Evolutionary conservation across 2,329 filamentous ascomycete species (phyloP).

Genomic region (Calonectria pseudoturangicola): DNA sequence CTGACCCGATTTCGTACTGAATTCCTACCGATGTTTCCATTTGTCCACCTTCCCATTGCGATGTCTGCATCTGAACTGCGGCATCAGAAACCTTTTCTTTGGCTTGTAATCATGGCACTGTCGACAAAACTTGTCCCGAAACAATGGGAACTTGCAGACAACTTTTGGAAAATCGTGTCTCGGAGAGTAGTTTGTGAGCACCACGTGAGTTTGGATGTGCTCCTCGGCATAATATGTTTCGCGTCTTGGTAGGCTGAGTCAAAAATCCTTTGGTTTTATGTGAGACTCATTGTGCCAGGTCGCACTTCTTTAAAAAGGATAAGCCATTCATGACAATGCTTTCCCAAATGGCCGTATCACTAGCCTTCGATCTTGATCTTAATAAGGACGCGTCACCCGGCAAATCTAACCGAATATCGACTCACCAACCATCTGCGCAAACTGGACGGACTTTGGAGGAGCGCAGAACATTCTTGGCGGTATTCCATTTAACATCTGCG

Average conservation of each 20-base stretch:
- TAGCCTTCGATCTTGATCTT: constrained; percentile 64
- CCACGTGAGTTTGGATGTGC: constrained; percentile 53
- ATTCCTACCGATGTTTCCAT: constrained; percentile 53
- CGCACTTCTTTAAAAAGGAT: constrained; percentile 48
- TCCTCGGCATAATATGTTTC: constrained; percentile 55
- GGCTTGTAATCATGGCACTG: constrained; percentile 62
- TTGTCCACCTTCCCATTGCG: constrained; percentile 48
- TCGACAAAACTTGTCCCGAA: constrained; percentile 46
- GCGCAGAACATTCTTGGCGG: constrained; percentile 39
- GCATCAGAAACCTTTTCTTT: constrained; percentile 60
- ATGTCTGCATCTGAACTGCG: constrained; percentile 53
- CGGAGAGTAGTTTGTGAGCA: constrained; percentile 51
- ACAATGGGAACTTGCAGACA: constrained; percentile 50
- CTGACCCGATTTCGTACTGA: constrained; percentile 38
- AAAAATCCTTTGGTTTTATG: too few species aligned
- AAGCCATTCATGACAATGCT: constrained; percentile 63
- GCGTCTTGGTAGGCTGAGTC: constrained; percentile 52
- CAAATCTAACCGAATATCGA: background rate
- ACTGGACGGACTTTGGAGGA: constrained; percentile 38
- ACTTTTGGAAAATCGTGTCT: constrained; percentile 52
- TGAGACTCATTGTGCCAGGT: constrained; percentile 44
- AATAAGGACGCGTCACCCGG: constrained; percentile 38
- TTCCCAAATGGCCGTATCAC: constrained; percentile 59
- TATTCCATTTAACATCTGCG: constrained; percentile 54
- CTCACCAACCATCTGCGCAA: background rate